phyloP scores from a whole-genome alignment of 805 yeast species.

The Yarrowia sp. region DNA sequence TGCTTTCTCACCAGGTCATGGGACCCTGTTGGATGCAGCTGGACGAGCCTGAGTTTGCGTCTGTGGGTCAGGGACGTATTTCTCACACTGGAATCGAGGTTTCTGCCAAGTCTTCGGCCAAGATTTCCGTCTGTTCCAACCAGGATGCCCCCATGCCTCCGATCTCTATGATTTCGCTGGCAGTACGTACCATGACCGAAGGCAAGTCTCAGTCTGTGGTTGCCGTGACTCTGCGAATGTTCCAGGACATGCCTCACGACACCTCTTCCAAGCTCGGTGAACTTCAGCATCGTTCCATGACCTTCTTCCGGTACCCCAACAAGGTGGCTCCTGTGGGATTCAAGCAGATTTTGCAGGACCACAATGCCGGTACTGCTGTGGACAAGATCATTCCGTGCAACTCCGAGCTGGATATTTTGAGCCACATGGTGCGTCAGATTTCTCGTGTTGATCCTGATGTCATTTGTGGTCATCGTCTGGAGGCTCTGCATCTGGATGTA shows the following conservation, averaged over 20 bases:
- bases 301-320: constrained; percentile 73
- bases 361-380: constrained; percentile 33
- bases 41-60: constrained; percentile 53
- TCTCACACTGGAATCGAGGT: constrained; percentile 1
- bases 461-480: constrained; percentile 81
- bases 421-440: constrained; percentile 53
- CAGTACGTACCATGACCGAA: constrained; percentile 75
- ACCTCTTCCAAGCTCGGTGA: constrained; percentile 61
- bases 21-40: constrained; percentile 97
- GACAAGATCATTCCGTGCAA: constrained; percentile 36
- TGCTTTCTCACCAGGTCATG: constrained; percentile 77
- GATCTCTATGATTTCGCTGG: constrained; percentile 66
- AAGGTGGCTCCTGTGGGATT: constrained; percentile 73
- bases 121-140: constrained; percentile 21
- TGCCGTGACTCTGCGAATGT: constrained; percentile 73
- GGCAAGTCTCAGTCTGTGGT: constrained; percentile 82
- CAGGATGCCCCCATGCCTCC: constrained; percentile 52
- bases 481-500: constrained; percentile 72
- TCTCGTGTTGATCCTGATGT: constrained; percentile 92
- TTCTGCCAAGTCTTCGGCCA: constrained; percentile 6
- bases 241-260: constrained; percentile 67
- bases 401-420: constrained; percentile 12
- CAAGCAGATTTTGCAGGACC: constrained; percentile 45
- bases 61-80: background rate
- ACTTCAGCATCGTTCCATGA: constrained; percentile 38